Evolutionary conservation across 2,329 filamentous ascomycete species (phyloP), one percentile per base, ranked within the genome.

Genomic region (Aspergillus pseudonomiae): DNA sequence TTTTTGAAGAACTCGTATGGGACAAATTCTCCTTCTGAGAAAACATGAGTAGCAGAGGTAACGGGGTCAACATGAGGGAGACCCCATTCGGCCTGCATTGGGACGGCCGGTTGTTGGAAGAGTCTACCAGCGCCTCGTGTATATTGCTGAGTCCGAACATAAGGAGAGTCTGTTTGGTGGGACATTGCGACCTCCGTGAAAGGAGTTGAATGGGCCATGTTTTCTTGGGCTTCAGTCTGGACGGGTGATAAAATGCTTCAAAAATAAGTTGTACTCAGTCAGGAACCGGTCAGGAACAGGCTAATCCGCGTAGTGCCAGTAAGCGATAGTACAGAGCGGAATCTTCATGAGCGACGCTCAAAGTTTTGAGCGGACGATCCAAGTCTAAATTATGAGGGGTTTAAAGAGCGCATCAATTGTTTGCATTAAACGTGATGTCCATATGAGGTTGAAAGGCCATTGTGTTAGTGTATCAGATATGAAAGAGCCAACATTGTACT

Each of bases 1-100:
- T 65, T 70, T 6, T 73, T 64, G 60, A 79, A 79, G 56, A 80
- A 78, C 5, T 70, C 71, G 0, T 65, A 65, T 9, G 73, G 71
- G 54, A 76, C 66, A 46, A 78, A 79, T 39, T 79, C 75, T 1
- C 75, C 78, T 36, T 74, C 71, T 6, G 70, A 70, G 50, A 76
- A 79, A 2, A 68, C 64, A 68, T 80, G 78, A 9, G 69, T 69
- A 3, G 63, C 55, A 2, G 70, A 69, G 9, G 60, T 65, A 53
- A 74, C 65, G 7, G 60, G 62, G 34, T 72, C 68, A 11, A 67
- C 56, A n/a, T 48, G 41, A 26, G 24, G 14, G 36, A 41, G 19
- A 41, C 16, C 6, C 57, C 56, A 32, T 66, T 64, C 68, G 26
- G 24, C 41, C 11, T 62, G 19, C 39, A 58, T 46, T 55, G 63